These are phyloP conservation scores for Musa itinerans DNA, from an alignment of 176 grass and related monocot genomes.

Conservation along the genomic window DNA sequence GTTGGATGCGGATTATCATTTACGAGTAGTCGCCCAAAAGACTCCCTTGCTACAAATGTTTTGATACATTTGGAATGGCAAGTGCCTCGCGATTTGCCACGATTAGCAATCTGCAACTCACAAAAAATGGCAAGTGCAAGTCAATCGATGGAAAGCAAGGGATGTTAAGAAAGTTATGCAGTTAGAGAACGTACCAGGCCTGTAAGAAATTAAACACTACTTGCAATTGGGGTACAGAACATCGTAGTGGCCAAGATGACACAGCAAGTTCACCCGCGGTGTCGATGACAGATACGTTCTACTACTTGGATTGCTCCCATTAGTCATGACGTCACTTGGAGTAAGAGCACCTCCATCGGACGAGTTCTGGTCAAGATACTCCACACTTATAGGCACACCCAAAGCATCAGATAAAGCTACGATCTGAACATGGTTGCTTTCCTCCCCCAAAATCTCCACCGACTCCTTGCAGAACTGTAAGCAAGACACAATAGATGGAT, in stretches of 20 bases:
- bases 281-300: constrained; percentile 12
- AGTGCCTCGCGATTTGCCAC: too few species aligned
- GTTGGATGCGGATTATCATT: too few species aligned
- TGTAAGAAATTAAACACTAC: too few species aligned
- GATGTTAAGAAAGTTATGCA: too few species aligned
- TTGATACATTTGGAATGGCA: too few species aligned
- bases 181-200: too few species aligned
- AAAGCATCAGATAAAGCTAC: constrained; percentile 75
- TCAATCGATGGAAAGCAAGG: too few species aligned
- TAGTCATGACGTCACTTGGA: constrained; percentile 62
- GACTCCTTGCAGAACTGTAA: constrained; percentile 80
- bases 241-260: constrained; percentile 82
- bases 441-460: constrained; percentile 90
- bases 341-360: constrained; percentile 35
- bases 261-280: constrained; percentile 66
- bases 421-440: constrained; percentile 84
- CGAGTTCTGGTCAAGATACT: constrained; percentile 62
- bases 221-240: constrained; percentile 65
- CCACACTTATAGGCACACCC: constrained; percentile 77
- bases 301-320: constrained; percentile 10
- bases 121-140: too few species aligned
- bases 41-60: too few species aligned
- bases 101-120: too few species aligned
- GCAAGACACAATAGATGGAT: neutral
- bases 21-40: too few species aligned